Conservation (phyloP, 202 grass and related monocot species). For the Eragrostis tef region DNA sequence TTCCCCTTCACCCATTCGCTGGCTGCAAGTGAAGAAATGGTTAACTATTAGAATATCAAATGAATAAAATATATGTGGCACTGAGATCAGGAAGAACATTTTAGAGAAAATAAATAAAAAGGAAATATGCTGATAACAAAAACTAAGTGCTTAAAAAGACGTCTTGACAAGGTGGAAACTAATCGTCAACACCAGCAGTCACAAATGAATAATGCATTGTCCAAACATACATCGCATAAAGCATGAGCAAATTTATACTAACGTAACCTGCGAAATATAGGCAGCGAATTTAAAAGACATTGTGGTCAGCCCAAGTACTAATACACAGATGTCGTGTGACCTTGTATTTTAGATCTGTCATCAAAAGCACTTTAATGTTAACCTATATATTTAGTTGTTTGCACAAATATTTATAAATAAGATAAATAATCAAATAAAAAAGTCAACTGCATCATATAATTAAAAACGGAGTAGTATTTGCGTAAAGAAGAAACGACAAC, state of each 20-base stretch:
- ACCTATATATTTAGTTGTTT: too few species aligned
- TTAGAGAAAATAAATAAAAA: neutral
- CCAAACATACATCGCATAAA: neutral
- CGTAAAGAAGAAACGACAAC: too few species aligned
- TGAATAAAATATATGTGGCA: neutral
- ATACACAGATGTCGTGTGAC: too few species aligned
- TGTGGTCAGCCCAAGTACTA: too few species aligned
- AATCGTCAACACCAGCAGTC: neutral
- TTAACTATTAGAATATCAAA: neutral
- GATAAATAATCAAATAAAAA: too few species aligned
- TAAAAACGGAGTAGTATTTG: too few species aligned
- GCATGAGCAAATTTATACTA: neutral
- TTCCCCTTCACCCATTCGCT: constrained; percentile 94
- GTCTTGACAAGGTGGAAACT: neutral
- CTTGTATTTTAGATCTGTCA: too few species aligned
- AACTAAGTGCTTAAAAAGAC: neutral
- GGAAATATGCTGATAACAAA: neutral
- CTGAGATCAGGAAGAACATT: neutral
- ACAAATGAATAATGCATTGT: neutral
- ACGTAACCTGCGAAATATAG: neutral
- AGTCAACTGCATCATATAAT: too few species aligned
- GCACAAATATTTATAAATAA: too few species aligned
- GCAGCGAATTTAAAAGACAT: neutral
- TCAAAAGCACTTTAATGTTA: too few species aligned
- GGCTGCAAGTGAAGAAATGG: constrained; percentile 50